A percentile compares a stretch with the other conserved stretches of the same genome.
Conservation (phyloP, 805 yeast species). For the Pichia nanzhaoensis region DNA sequence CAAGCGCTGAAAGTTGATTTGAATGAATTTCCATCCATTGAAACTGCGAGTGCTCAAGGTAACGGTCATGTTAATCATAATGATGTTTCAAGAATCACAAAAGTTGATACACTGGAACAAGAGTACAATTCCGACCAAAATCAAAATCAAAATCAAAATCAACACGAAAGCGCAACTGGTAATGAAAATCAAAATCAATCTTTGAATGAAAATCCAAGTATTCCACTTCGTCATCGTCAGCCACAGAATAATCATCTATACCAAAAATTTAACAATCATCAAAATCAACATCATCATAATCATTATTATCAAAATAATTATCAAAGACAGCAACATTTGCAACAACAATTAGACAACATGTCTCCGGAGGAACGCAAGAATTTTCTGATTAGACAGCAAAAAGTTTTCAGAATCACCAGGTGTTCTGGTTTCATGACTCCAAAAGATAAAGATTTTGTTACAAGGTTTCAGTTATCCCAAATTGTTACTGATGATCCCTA, state of each 20-base stretch:
- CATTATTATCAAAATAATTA: conserved; percentile 15
- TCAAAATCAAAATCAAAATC: background rate
- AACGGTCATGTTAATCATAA: conserved; percentile 8
- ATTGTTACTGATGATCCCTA: conserved; percentile 96
- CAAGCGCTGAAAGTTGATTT: conserved; percentile 11
- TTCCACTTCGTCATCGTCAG: conserved; percentile 10
- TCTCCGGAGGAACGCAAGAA: conserved; percentile 70
- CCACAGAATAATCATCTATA: conserved; percentile 6
- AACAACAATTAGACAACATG: conserved; percentile 36
- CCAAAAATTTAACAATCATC: conserved; percentile 1
- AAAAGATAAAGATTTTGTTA: conserved; percentile 91
- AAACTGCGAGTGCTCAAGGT: conserved; percentile 10
- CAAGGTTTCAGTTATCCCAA: conserved; percentile 89
- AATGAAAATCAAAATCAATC: background rate
- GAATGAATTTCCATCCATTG: conserved; percentile 23
- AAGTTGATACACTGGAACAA: background rate
- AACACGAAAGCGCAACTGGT: no score
- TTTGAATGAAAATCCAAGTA: background rate
- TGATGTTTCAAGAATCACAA: background rate
- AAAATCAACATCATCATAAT: conserved; percentile 11
- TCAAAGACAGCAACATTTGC: conserved; percentile 24
- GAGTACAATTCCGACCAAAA: background rate
- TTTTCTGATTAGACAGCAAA: conserved; percentile 60
- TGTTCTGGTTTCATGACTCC: conserved; percentile 96
- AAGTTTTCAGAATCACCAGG: conserved; percentile 66